phyloP scores from a whole-genome alignment of 1,284 basidiomycete species.

The Melanopsichium pennsylvanicum region DNA sequence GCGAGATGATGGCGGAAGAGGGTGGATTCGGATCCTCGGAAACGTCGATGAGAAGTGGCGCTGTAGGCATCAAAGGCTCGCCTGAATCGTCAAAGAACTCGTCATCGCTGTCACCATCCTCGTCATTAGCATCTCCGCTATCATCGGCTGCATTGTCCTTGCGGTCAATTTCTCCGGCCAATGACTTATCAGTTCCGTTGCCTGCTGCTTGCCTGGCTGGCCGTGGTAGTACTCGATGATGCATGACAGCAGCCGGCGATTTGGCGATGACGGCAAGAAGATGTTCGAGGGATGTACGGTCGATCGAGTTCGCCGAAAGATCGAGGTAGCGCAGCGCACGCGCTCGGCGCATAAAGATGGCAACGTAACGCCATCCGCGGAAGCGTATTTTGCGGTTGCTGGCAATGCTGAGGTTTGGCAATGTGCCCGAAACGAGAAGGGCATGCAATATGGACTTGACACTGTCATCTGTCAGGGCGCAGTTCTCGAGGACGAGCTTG shows the following conservation, averaged over 20 bases:
- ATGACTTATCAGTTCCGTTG: background rate
- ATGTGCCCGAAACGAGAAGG: constrained; percentile 80
- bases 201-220: constrained; percentile 3
- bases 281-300: constrained; percentile 78
- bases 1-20: constrained; percentile 47
- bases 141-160: background rate
- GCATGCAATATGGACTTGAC: constrained; percentile 90
- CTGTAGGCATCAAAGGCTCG: constrained; percentile 57
- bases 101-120: constrained; percentile 38
- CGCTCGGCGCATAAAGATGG: constrained; percentile 80
- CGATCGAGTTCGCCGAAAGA: constrained; percentile 83
- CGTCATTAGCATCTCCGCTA: constrained; percentile 3
- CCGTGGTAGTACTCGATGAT: constrained; percentile 3
- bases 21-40: constrained; percentile 37
- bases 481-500: constrained; percentile 61
- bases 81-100: constrained; percentile 56
- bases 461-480: constrained; percentile 68
- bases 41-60: constrained; percentile 48
- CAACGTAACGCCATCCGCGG: constrained; percentile 80
- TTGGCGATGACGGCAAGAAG: constrained; percentile 73
- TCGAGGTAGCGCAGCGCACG: constrained; percentile 82
- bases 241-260: constrained; percentile 13
- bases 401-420: constrained; percentile 84
- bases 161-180: background rate
- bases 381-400: constrained; percentile 83